A percentile compares a stretch with the other conserved stretches of the same genome.
phyloP scores from a whole-genome alignment of 495 filamentous ascomycete species.

The Xylaria scruposa region DNA sequence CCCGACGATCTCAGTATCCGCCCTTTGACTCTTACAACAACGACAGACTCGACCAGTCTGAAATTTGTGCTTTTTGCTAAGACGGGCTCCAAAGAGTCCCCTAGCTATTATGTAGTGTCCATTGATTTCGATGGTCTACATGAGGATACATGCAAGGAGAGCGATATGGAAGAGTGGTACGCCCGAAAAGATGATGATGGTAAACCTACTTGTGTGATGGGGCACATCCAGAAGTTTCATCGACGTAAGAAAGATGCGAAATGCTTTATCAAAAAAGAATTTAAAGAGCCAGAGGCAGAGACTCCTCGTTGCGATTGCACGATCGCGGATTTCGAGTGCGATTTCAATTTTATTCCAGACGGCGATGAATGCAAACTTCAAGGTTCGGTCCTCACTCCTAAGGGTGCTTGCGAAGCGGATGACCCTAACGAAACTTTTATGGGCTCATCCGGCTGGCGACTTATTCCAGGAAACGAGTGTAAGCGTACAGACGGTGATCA shows the following conservation, averaged over 20 bases:
- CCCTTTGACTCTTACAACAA: slow-evolving; percentile 78
- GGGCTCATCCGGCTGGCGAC: slow-evolving; percentile 86
- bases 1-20: slow-evolving; percentile 65
- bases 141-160: slow-evolving; percentile 76
- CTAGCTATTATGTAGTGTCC: slow-evolving; percentile 64
- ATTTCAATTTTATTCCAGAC: slow-evolving; percentile 82
- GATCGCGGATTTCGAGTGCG: slow-evolving; percentile 88
- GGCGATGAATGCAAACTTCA: slow-evolving; percentile 62
- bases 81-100: slow-evolving; percentile 53
- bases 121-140: slow-evolving; percentile 86
- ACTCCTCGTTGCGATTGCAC: slow-evolving; percentile 79
- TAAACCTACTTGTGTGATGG: slow-evolving; percentile 90
- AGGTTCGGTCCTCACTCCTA: slow-evolving; percentile 60
- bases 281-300: slow-evolving; percentile 70
- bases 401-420: slow-evolving; percentile 69
- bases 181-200: slow-evolving; percentile 81
- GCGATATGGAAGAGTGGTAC: slow-evolving; percentile 86
- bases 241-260: slow-evolving; percentile 83
- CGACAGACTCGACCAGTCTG: slow-evolving; percentile 85
- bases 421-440: slow-evolving; percentile 70
- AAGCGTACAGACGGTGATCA: slow-evolving; percentile 60
- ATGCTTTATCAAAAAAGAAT: slow-evolving; percentile 88
- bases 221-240: slow-evolving; percentile 82
- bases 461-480: slow-evolving; percentile 91
- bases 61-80: slow-evolving; percentile 76